Evolutionary conservation across 2,329 filamentous ascomycete genomes (phyloP), one percentile per base, ranked within the genome.

Genomic region (Xylaria multiplex): DNA sequence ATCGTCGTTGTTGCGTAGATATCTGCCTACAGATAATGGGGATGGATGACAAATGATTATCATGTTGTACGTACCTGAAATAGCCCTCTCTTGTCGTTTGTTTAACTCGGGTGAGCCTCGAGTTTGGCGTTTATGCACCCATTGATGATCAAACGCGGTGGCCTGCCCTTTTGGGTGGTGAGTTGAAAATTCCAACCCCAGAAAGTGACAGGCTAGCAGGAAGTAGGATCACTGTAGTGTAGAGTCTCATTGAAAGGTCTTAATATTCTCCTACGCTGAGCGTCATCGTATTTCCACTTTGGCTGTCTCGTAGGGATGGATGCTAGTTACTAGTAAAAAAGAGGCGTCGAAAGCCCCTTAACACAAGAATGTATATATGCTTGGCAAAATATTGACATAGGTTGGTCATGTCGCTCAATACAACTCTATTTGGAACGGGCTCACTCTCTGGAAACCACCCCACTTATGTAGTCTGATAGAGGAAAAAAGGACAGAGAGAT

Each of bases 41-140:
- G 5, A 40, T 48, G 22, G 14, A 43, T 55, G 46, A 37, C 11
- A 7, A 48, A n/a, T 27, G 14, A 54, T 46, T 19, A 32, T 9
- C 24, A 13, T 27, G 35, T 55, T 40, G 55, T 48, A 58, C 7
- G 13, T 43, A 58, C 24, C 14, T 11, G 16, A 57, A n/a, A 9
- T 58, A 62, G n/a, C 37, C 13, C 40, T 49, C 32, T 59, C 7
- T n/a, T 9, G 14, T 42, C n/a, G 40, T 50, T 52, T 55, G 35
- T 13, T 37, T 37, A 9, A 9, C 11, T 37, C 11, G 35, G 6
- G 35, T 8, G 35, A 13, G 35, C 74, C 73, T 73, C 66, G 66
- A 67, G 75, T 78, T 78, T 77, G 72, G 72, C 69, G 27, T 73
- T 74, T 68, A 72, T 75, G 76, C 71, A 73, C 67, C 67, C 68